Percentiles rank a stretch among this genome's conserved stretches.
Evolutionary conservation across 2,329 filamentous ascomycete genomes (phyloP).

Genomic region (Colletotrichum horii): DNA sequence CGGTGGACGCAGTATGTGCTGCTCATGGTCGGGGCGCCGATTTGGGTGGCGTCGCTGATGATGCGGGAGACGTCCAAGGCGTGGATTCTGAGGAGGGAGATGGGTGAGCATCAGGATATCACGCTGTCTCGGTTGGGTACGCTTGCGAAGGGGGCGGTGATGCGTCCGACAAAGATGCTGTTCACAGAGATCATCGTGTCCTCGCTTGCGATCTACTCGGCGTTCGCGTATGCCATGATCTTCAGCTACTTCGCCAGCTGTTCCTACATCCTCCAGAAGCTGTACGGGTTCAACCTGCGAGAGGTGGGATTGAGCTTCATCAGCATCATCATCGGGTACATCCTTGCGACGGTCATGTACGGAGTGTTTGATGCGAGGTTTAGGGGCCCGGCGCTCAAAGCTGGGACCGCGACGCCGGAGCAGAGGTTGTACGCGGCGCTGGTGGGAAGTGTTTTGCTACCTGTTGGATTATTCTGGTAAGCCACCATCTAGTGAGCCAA

Average conservation of each 20-base stretch:
- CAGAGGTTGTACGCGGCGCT: slow-evolving; percentile 23
- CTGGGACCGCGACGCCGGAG: slow-evolving; percentile 12
- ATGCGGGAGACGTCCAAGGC: slow-evolving; percentile 18
- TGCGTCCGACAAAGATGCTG: slow-evolving; percentile 23
- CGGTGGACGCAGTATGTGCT: slow-evolving; percentile 28
- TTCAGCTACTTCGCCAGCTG: slow-evolving; percentile 56
- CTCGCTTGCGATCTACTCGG: slow-evolving; percentile 73
- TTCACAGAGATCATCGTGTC: slow-evolving; percentile 62
- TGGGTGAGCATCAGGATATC: background rate
- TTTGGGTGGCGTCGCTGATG: background rate
- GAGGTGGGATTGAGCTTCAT: slow-evolving; percentile 23
- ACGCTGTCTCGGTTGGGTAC: background rate
- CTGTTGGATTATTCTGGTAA: slow-evolving; percentile 25
- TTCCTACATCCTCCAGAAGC: slow-evolving; percentile 17
- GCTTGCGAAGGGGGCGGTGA: background rate
- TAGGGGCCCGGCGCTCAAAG: background rate
- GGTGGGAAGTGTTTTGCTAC: slow-evolving; percentile 22
- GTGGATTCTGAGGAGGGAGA: slow-evolving; percentile 8
- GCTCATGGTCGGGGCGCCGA: slow-evolving; percentile 19
- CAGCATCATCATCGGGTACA: slow-evolving; percentile 18
- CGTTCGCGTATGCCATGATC: slow-evolving; percentile 53
- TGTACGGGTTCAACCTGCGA: slow-evolving; percentile 17
- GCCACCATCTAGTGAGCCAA: background rate
- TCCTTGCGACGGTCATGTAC: slow-evolving; percentile 7
- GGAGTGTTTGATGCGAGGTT: slow-evolving; percentile 16